phyloP scores from a whole-genome alignment of 1,284 basidiomycete species.

The Trichosporon inkin region DNA sequence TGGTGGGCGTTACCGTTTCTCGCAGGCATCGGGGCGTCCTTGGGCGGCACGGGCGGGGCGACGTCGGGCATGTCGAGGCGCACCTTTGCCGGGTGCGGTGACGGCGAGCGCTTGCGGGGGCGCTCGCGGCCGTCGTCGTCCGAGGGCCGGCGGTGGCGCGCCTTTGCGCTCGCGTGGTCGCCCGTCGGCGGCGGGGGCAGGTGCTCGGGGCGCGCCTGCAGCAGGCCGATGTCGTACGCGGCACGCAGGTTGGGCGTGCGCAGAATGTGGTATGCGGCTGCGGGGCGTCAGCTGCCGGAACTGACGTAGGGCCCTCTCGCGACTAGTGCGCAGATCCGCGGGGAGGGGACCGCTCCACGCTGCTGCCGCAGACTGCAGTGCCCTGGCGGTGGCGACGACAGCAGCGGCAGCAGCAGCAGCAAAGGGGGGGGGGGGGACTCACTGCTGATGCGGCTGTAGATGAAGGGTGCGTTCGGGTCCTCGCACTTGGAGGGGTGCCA shows the following conservation, averaged over 20 bases:
- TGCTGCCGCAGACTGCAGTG: too few species aligned
- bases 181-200: neutral
- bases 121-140: neutral
- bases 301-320: neutral
- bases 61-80: neutral
- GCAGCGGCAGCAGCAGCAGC: too few species aligned
- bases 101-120: neutral
- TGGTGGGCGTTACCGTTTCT: neutral
- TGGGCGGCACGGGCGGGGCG: neutral
- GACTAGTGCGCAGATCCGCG: too few species aligned
- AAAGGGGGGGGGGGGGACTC: neutral
- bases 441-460: neutral
- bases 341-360: too few species aligned
- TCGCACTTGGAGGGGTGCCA: conserved; percentile 1
- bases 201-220: neutral
- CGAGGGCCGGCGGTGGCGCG: neutral
- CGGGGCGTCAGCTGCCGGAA: neutral
- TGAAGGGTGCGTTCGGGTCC: neutral
- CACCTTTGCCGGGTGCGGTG: neutral
- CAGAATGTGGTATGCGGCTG: neutral
- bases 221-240: conserved; percentile 3
- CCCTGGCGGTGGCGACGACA: too few species aligned
- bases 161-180: neutral
- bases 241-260: neutral
- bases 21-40: neutral